Base-by-base conservation (phyloP, 2,329 filamentous ascomycete genomes). In the Trichoderma sp. region DNA sequence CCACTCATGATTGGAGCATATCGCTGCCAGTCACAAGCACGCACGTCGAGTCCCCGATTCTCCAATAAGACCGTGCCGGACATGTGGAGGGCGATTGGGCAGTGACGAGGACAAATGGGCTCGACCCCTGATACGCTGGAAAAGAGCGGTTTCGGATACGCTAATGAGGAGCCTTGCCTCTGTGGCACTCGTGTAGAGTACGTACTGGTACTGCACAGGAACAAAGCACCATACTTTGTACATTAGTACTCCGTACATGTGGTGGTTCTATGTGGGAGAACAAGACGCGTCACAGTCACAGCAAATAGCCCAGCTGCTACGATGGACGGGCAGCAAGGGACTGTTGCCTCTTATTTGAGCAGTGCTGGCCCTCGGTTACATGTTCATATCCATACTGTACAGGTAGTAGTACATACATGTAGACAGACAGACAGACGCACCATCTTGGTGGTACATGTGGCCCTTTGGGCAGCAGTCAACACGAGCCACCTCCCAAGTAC, bases 41-140 rank as follows among this genome's bases (percentile, higher is more conserved):
- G 39, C 64, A 66, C 39, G 39, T 25, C 48, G 29, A 35, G 32
- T 12, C 32, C 39, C 42, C 19, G n/a, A 59, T 39, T 29, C 64
- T 61, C 64, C 56, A 67, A 61, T 58, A 39, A 58, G 53, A 35
- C 22, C 64, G 53, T 57, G 64, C 45, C 32, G 17, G 42, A 45
- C 64, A 61, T 67, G 64, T 29, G 45, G 56, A 48, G 42, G 54
- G 56, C 45, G 15, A 60, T 67, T 60, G 64, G 57, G 35, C 57
- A 32, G n/a, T 32, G 48, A 19, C 34, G 12, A 54, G 35, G 60
- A 17, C 27, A 29, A 9, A 19, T 5, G 48, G 48, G 53, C 34
- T 19, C 29, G 2, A 17, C 10, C 27, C 37, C 61, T 57, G 61
- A 57, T 65, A 48, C 52, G 50, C 57, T n/a, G 27, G 27, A 57